phyloP scores from a whole-genome alignment of 495 filamentous ascomycete species.

The Penicillium coffeae region DNA sequence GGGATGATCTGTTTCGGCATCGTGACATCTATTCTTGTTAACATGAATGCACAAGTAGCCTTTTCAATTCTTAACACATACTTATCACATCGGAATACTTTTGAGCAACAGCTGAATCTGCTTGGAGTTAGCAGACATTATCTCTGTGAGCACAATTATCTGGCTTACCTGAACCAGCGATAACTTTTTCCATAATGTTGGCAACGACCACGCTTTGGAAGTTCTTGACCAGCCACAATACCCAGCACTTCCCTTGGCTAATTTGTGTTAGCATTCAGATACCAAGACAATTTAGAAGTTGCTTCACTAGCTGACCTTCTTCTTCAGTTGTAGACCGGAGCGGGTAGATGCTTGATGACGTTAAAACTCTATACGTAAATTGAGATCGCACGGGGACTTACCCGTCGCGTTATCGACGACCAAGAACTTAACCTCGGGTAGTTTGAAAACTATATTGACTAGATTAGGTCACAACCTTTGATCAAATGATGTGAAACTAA shows the following conservation, averaged over 20 bases:
- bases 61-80: conserved; percentile 17
- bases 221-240: conserved; percentile 72
- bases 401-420: conserved; percentile 56
- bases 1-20: conserved; percentile 63
- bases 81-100: conserved; percentile 76
- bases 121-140: conserved; percentile 2
- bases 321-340: conserved; percentile 45
- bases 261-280: conserved; percentile 1
- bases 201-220: conserved; percentile 73
- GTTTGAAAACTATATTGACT: conserved; percentile 52
- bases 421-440: conserved; percentile 80
- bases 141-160: neutral
- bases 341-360: conserved; percentile 29
- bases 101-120: conserved; percentile 59
- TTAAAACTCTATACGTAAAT: conserved; percentile 5
- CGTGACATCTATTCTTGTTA: conserved; percentile 61
- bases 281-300: neutral
- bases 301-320: conserved; percentile 37
- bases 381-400: conserved; percentile 14
- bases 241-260: conserved; percentile 66
- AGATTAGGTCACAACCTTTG: neutral
- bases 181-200: conserved; percentile 74
- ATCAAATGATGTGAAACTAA: conserved; percentile 19
- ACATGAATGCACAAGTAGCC: neutral
- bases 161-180: conserved; percentile 72